A percentile compares a stretch with the other conserved stretches of the same genome.
phyloP scores from a whole-genome alignment of 140 eudicot genomes.

The Cichorium intybus region DNA sequence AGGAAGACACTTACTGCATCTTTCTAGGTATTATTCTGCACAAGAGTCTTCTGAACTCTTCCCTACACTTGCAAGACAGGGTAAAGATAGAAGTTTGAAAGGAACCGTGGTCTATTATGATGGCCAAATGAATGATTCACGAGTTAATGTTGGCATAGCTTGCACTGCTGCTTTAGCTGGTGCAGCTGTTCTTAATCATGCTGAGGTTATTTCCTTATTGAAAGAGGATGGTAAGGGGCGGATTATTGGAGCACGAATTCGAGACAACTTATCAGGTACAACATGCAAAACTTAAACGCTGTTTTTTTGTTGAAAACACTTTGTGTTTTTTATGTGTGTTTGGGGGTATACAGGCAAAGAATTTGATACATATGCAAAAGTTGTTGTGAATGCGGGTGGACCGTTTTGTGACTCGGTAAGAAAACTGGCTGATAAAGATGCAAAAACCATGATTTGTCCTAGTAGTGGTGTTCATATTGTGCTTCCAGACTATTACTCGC shows the following conservation, averaged over 20 bases:
- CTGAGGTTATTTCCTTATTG: conserved; percentile 73
- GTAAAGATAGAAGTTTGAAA: conserved; percentile 63
- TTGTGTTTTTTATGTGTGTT: conserved; percentile 25
- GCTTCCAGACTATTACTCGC: conserved; percentile 93
- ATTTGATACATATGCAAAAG: conserved; percentile 81
- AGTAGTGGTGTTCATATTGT: conserved; percentile 83
- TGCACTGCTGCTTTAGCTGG: conserved; percentile 98
- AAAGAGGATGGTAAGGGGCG: conserved; percentile 66
- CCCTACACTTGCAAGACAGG: conserved; percentile 86
- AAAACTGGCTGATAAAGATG: conserved; percentile 53
- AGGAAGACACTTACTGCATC: conserved; percentile 71
- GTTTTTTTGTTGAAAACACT: not conserved
- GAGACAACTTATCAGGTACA: conserved; percentile 78
- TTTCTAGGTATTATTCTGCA: conserved; percentile 89
- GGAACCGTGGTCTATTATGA: conserved; percentile 98
- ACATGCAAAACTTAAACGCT: not conserved
- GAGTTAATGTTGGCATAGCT: conserved; percentile 83
- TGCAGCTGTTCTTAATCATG: conserved; percentile 88
- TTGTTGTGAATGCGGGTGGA: conserved; percentile 73
- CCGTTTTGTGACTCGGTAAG: conserved; percentile 77
- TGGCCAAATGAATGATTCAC: conserved; percentile 96
- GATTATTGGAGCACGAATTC: conserved; percentile 77
- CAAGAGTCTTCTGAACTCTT: conserved; percentile 87
- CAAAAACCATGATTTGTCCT: conserved; percentile 59
- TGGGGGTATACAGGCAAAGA: conserved; percentile 63